Base-by-base conservation (phyloP, 257 asterid species). In the Fraxinus anomala region DNA sequence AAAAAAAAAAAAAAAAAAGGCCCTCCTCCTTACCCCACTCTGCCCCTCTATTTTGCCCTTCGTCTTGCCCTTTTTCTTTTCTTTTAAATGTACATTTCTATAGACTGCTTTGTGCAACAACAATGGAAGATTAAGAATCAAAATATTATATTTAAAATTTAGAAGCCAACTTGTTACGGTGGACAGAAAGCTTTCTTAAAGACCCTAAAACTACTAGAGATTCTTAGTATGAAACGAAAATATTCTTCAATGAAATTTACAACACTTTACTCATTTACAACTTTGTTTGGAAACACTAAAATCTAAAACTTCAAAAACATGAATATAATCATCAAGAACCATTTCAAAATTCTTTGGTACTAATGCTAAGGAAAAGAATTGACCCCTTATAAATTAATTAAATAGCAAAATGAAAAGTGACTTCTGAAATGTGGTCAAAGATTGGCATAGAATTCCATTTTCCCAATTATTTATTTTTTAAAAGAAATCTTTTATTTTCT, bases 401-500 rank as follows among this genome's bases (percentile, higher is more conserved):
- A 6, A 56, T 19, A 56, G 61, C 21, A 51, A 51, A 14, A 51
- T 51, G 63, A 51, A 51, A 51, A 51, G 24, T 51, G 63, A 54
- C 17, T 47, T n/a, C 6, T 54, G 3, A 54, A 54, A 19, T 54
- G 65, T 54, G 65, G 65, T 54, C 65, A 54, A 54, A 54, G 65
- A 54, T 54, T 54, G 23, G 65, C 65, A 54, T 54, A 54, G 65
- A 19, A 54, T 74, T 39, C 26, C 47, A 37, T 37, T 39, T 33
- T 39, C 39, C 8, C 68, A n/a, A 6, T n/a, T 37, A 9, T 37
- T 37, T 37, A 40, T 40, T 9, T 70, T 6, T 76, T 78, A 24
- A 26, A 14, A 37, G 31, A 68, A 77, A 70, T 81, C 79, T 77
- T 39, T 47, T 30, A 37, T 42, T 74, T 14, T 69, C 63, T 72